Evolutionary conservation across 2,329 filamentous ascomycete species (phyloP).

Genomic region (Fusarium sambucinum): DNA sequence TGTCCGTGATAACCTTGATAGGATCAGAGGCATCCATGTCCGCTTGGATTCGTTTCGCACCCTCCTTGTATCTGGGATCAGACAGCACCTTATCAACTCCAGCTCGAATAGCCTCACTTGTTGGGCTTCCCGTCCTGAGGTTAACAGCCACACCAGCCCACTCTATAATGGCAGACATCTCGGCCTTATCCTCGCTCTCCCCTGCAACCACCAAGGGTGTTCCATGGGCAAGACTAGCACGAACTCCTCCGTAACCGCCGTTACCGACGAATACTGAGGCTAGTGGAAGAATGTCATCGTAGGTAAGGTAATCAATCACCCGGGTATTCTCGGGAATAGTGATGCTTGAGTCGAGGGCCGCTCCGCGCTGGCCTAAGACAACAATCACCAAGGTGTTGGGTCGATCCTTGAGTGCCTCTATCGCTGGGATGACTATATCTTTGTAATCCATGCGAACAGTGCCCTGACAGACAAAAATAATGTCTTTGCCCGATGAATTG

Average conservation of each 20-base stretch:
- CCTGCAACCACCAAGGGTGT: conserved; percentile 10
- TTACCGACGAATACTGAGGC: conserved; percentile 2
- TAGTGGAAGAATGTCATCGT: conserved; percentile 6
- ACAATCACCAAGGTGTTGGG: conserved; percentile 10
- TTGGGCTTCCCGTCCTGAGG: conserved; percentile 1
- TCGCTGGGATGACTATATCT: conserved; percentile 15
- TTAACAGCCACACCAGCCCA: conserved; percentile 14
- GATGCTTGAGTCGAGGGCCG: not conserved
- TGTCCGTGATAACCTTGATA: not conserved
- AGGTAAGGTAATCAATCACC: not conserved
- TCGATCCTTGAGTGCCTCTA: conserved; percentile 11
- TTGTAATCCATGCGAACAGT: conserved; percentile 20
- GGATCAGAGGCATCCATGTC: conserved; percentile 10
- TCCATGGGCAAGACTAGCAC: conserved; percentile 5
- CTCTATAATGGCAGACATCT: conserved; percentile 11
- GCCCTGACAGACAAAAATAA: conserved; percentile 24
- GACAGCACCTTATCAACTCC: conserved; percentile 3
- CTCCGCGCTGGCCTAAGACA: not conserved
- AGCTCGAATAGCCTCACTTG: conserved; percentile 3
- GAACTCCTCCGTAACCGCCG: conserved; percentile 18
- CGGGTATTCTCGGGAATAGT: not conserved
- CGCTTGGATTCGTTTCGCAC: not conserved
- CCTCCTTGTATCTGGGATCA: not conserved
- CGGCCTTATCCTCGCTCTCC: conserved; percentile 10
- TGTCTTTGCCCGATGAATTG: conserved; percentile 3